Base-by-base conservation (phyloP, 75 land plant species). In the Cupressus sempervirens region DNA sequence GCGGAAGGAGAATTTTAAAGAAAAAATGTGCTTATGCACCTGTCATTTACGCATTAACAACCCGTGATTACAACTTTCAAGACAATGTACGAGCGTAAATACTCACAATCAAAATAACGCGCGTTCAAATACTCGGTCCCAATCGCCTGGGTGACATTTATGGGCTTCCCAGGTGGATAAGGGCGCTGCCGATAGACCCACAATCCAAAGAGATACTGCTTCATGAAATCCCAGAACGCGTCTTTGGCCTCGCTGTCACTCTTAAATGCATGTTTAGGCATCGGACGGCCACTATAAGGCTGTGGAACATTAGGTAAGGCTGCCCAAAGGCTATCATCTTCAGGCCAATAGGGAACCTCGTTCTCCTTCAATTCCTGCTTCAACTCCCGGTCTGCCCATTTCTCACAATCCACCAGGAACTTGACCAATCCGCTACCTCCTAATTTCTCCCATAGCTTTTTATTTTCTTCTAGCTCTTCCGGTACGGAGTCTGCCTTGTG, bases 31-130 rank as follows among this genome's bases (percentile, higher is more conserved):
- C 0, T 50, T 50, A 50, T 50, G 13, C 11, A 50, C 14, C 52
- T 0, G 52, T 50, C 12, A 50, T 50, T 12, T 50, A 50, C 14
- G 52, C 52, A 48, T 48, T 48, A 9, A 48, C 50, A 12, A 9
- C 32, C 32, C 29, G 3, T 68, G 32, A 23, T 68, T n/a, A 68
- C 32, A 70, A 32, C 9, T 70, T 3, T 70, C 10, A 70, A 70
- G 15, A 70, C 32, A 62, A 83, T 14, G 83, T 54, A 38, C 18
- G 72, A 40, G 38, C 30, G 23, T 62, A 20, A 23, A 26, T 23
- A 91, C 98, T 93, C 84, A 97, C 99, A 95, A 43, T 97, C 99
- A 84, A 93, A 93, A 83, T 97, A 95, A 13, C 99, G 92, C 83
- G 87, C 91, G 90, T 95, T 93, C 52, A 97, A 91, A 83, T 87